Percentiles rank a stretch among this genome's conserved stretches.
phyloP scores from a whole-genome alignment of 768 basidiomycete species.

The Inosperma sp. region DNA sequence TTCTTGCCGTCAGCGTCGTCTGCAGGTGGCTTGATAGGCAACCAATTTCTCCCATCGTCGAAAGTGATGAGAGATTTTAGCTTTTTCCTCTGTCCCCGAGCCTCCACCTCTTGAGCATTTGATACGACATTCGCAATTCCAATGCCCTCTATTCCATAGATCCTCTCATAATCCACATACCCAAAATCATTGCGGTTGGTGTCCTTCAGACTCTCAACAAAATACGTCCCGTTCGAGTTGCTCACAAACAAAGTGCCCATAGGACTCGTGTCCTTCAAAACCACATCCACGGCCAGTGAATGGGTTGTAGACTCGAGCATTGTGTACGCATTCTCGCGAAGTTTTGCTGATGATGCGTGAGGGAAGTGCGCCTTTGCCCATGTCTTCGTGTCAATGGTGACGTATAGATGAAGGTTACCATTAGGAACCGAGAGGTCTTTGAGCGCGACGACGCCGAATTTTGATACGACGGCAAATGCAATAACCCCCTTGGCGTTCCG shows the following conservation, averaged over 20 bases:
- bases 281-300: constrained; percentile 91
- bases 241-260: constrained; percentile 93
- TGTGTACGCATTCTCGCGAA: constrained; percentile 92
- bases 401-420: constrained; percentile 82
- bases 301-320: constrained; percentile 92
- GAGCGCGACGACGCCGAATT: constrained; percentile 88
- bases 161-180: constrained; percentile 88
- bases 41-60: constrained; percentile 87
- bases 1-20: constrained; percentile 56
- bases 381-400: constrained; percentile 72
- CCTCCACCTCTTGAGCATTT: constrained; percentile 82
- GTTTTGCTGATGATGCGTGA: constrained; percentile 71
- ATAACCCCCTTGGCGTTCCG: constrained; percentile 86
- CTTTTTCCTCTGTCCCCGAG: constrained; percentile 61
- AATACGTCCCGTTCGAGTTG: constrained; percentile 95
- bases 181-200: constrained; percentile 88
- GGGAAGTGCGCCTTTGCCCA: constrained; percentile 95
- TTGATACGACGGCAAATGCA: constrained; percentile 88
- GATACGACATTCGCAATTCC: constrained; percentile 85
- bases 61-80: constrained; percentile 81
- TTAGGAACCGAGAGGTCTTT: constrained; percentile 56
- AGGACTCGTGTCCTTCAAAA: constrained; percentile 57
- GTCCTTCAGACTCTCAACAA: constrained; percentile 84
- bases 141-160: constrained; percentile 85
- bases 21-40: constrained; percentile 52